Percentiles rank a stretch among this genome's conserved stretches.
phyloP scores from a whole-genome alignment of 331 rosid species.

The Malus hybrid region DNA sequence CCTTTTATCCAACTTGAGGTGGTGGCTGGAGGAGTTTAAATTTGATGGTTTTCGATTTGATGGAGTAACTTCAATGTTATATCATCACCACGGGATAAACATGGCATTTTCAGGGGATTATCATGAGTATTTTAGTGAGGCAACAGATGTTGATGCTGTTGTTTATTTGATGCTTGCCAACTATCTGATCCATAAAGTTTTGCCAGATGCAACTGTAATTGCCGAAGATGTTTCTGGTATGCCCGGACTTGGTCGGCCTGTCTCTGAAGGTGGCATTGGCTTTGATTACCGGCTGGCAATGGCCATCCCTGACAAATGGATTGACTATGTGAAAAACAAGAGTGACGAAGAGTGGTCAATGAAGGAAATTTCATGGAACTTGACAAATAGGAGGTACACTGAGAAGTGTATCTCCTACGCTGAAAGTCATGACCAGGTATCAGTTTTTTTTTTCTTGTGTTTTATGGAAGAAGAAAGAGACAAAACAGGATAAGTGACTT shows the following conservation, averaged over 20 bases:
- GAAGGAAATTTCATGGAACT: constrained; percentile 60
- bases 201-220: constrained; percentile 79
- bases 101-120: constrained; percentile 69
- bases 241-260: constrained; percentile 84
- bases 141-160: constrained; percentile 84
- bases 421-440: constrained; percentile 96
- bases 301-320: constrained; percentile 97
- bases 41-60: constrained; percentile 97
- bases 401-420: constrained; percentile 91
- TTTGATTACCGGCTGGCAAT: constrained; percentile 91
- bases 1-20: constrained; percentile 80
- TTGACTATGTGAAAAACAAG: constrained; percentile 85
- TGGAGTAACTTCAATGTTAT: constrained; percentile 94
- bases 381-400: constrained; percentile 88
- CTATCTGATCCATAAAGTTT: constrained; percentile 49
- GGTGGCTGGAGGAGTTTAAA: constrained; percentile 94
- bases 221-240: constrained; percentile 99
- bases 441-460: constrained; percentile 4
- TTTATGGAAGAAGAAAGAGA: background rate
- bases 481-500: background rate
- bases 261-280: constrained; percentile 73
- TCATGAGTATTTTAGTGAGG: constrained; percentile 78
- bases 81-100: constrained; percentile 94
- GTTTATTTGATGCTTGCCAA: constrained; percentile 95
- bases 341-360: constrained; percentile 73